Conservation (phyloP, 176 grass and related monocot genomes). For the Carex cristatella region DNA sequence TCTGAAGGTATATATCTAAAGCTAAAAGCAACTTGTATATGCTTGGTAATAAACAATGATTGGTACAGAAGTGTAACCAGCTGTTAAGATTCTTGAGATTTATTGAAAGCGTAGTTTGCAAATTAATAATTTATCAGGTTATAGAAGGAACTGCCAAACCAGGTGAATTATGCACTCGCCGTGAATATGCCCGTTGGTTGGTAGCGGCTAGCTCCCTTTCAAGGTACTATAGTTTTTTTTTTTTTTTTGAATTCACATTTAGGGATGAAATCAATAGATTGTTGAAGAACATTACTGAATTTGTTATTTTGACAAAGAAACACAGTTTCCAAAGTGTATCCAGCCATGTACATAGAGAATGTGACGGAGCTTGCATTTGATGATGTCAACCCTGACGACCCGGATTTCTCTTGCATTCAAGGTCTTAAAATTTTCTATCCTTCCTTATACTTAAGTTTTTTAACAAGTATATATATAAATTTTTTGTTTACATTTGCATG, state of each 20-base stretch:
- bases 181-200: conserved; percentile 93
- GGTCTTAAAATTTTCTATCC: conserved; percentile 42
- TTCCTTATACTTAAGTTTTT: background rate
- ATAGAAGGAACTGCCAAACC: conserved; percentile 66
- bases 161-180: conserved; percentile 85
- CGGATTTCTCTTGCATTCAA: conserved; percentile 87
- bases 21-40: background rate
- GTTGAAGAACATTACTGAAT: conserved; percentile 11
- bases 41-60: conserved; percentile 11
- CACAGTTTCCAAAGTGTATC: conserved; percentile 85
- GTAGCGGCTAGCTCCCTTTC: conserved; percentile 82
- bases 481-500: conserved; percentile 20
- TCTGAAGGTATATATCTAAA: conserved; percentile 74
- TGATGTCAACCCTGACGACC: conserved; percentile 76
- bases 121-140: conserved; percentile 53
- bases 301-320: conserved; percentile 47
- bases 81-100: background rate
- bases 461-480: conserved; percentile 17
- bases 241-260: background rate
- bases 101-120: conserved; percentile 4
- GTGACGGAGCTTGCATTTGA: conserved; percentile 92
- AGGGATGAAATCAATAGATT: background rate
- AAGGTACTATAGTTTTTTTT: conserved; percentile 42
- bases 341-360: conserved; percentile 97
- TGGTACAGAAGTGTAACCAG: background rate